Evolutionary conservation across 2,329 filamentous ascomycete species (phyloP).

Genomic region (Rhynchosporium graminicola): DNA sequence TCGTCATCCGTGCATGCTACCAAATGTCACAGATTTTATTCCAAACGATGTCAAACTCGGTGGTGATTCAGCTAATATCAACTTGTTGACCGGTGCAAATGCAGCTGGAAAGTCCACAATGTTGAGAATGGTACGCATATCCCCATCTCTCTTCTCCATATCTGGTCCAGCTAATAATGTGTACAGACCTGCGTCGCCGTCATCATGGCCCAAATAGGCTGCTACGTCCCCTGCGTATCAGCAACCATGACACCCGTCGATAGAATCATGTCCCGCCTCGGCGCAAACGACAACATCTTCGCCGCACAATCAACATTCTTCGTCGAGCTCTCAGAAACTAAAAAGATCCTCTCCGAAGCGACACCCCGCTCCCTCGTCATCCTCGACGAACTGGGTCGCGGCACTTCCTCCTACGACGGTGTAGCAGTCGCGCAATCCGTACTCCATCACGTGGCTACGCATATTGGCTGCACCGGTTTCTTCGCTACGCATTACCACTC

Average conservation of each 20-base stretch:
- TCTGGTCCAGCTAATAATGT: slow-evolving; percentile 25
- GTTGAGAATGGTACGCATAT: slow-evolving; percentile 75
- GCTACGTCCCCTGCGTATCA: slow-evolving; percentile 80
- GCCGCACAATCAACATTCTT: slow-evolving; percentile 98
- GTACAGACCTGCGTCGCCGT: slow-evolving; percentile 87
- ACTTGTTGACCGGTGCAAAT: slow-evolving; percentile 91
- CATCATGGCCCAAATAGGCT: slow-evolving; percentile 96
- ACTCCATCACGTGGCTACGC: slow-evolving; percentile 90
- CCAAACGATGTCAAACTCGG: slow-evolving; percentile 91
- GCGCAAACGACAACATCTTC: slow-evolving; percentile 98
- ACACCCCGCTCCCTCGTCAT: slow-evolving; percentile 94
- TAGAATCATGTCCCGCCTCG: slow-evolving; percentile 97
- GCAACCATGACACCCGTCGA: slow-evolving; percentile 88
- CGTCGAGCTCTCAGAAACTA: slow-evolving; percentile 94
- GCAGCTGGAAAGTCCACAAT: slow-evolving; percentile 97
- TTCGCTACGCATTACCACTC: slow-evolving; percentile 98
- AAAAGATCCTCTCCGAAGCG: slow-evolving; percentile 94
- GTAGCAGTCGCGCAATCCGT: slow-evolving; percentile 96
- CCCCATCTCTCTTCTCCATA: not conserved
- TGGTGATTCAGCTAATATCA: slow-evolving; percentile 79
- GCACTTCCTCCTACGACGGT: slow-evolving; percentile 93
- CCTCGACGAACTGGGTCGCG: slow-evolving; percentile 91
- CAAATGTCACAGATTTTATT: slow-evolving; percentile 89
- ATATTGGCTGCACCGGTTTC: slow-evolving; percentile 92
- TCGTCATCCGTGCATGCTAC: slow-evolving; percentile 91